Base-by-base conservation (phyloP, 306 rosid species). In the Vigna trinervia region DNA sequence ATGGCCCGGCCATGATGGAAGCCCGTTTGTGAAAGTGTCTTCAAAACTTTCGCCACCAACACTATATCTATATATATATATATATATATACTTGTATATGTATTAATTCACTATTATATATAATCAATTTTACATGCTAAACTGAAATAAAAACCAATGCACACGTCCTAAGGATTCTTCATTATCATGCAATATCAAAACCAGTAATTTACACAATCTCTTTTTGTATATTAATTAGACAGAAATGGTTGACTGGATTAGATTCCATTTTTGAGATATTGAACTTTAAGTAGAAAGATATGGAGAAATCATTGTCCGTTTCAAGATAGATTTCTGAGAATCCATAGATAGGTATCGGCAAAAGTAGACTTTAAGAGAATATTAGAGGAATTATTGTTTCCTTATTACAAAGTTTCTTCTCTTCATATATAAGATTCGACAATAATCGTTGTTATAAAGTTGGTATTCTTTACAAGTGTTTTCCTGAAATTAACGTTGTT, bases 1-100 rank as follows among this genome's bases (percentile, higher is more conserved):
- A 53, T 70, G 84, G 78, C 83, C 81, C 83, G 60, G 75, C 78
- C 75, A 79, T 62, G 6, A 83, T 73, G 32, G 75, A 53, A 66
- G n/a, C 34, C 64, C 57, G 1, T 56, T 72, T 47, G 10, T 41
- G 57, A 63, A 82, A 63, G 67, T 59, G 69, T 70, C 7, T 2
- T n/a, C 11, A 73, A 7, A 41, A 39, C 81, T 71, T 63, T 71
- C 57, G 52, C 8, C 57, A 10, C 70, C 50, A 34, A 34, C 38
- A 30, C 0, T 3, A 28, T 4, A 30, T 30, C 4, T 30, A 30
- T 30, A 30, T 30, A 30, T 30, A 30, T 30, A 30, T 30, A 30
- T 30, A 30, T 30, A 30, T 30, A 30, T 30, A 30, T 30, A 28
- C 4, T 30, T 30, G 4, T 34, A 34, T 34, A 30, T 30, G 32